Base-by-base conservation (phyloP, 2,329 filamentous ascomycete species). In the Chalara sp. region DNA sequence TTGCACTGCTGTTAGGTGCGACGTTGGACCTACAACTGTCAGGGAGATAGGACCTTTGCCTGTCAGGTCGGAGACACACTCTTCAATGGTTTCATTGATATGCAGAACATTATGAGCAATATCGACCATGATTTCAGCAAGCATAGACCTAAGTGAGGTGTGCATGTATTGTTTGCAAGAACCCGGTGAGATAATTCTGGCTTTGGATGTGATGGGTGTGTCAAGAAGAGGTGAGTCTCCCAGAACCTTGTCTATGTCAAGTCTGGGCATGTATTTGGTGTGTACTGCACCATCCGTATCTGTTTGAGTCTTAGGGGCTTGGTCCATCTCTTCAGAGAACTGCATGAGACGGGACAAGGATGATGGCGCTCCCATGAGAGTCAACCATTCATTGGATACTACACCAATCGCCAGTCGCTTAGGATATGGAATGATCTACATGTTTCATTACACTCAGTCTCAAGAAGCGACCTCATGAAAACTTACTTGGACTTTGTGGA, bases 71-170 rank as follows among this genome's bases (percentile, higher is more conserved):
- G 35, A 10, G 35, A 10, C 13, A 13, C 10, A 13, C 35, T 39
- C 13, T 10, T 13, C 35, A 10, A 39, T 13, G 35, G 35, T 39
- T 39, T 39, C 10, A 10, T 11, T 13, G 13, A 39, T 39, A 39
- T 39, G 10, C 35, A 39, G 35, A 13, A 39, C 3, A 39, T 10
- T 10, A 13, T 39, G 10, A 3, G 35, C 35, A 39, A 13, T 39
- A 13, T 13, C 13, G 35, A 10, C 63, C 5, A 72, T 76, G 46
- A 65, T 11, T 12, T 10, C 41, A 44, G 41, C 8, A 11, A 13
- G 13, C 35, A 10, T 13, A 10, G 13, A 13, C 13, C 13, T 10
- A 13, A 39, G 35, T 39, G 13, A 39, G 35, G 10, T 10, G 35
- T 13, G 35, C 2, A 11, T 10, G 3, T 13, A 39, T 39, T 13